Base-by-base conservation (phyloP, 371 early-diverging fungal genomes). In the Lichtheimia corymbifera region DNA sequence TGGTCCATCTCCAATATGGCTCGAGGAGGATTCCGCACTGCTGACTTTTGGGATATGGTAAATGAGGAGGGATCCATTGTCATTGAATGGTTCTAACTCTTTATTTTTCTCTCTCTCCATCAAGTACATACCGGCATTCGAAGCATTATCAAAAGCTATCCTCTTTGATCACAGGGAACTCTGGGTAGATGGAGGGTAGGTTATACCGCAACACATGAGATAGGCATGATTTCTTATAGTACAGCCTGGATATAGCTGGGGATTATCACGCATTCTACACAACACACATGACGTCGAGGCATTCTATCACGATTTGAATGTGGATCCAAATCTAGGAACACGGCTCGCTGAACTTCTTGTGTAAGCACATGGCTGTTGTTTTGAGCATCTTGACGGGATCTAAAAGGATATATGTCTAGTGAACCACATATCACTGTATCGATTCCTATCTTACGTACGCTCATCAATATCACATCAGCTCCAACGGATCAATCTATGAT, bases 391-490 rank as follows among this genome's bases (percentile, higher is more conserved):
- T 41, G 28, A 18, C 35, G 27, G 56, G 12, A 56, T 62, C 18
- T 49, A 35, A 35, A 15, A 17, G n/a, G n/a, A n/a, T n/a, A 35
- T 35, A 13, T 18, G n/a, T 54, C 9, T 20, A 54, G 54, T 14
- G 57, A 56, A 45, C 15, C n/a, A 27, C 24, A 53, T 25, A 59
- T 43, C 24, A 43, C 44, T 14, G 43, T 64, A 13, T 20, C 62
- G 17, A 51, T 71, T 0, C 74, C 77, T 40, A 77, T 67, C 4
- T 61, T 80, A 24, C 70, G 84, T 24, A 72, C 80, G 0, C 56
- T 83, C 13, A 80, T 83, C 43, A 85, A 85, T 44, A 79, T 85
- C 49, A 79, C 86, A 1, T 83, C 83, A 7, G 83, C 82, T 9
- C 83, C 86, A 4, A 72, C 80, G 20, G 67, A 72, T 13, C 69